Evolutionary conservation across 345 rosid species (phyloP).

Genomic region (Melaleuca quinquenervia): DNA sequence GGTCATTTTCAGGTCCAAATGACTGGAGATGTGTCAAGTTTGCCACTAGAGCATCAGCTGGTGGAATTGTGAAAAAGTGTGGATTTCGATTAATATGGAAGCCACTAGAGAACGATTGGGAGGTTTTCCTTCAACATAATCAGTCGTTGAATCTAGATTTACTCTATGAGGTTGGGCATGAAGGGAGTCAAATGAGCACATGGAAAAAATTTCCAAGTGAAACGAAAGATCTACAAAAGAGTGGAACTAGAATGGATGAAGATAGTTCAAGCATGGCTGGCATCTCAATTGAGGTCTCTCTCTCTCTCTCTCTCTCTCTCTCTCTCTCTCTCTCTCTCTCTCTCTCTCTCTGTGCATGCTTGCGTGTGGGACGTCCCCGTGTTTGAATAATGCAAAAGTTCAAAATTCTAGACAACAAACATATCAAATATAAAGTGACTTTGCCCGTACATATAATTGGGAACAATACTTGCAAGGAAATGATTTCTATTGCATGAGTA

Average conservation of each 20-base stretch:
- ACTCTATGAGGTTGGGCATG: background rate
- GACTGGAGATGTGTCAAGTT: too few relatives aligned
- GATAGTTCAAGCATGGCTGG: background rate
- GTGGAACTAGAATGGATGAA: background rate
- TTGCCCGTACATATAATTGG: too few relatives aligned
- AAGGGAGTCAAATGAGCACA: background rate
- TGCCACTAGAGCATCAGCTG: too few relatives aligned
- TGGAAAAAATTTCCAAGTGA: background rate
- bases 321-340: background rate
- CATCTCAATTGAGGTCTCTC: background rate
- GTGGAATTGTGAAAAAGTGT: background rate
- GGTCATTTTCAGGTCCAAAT: too few relatives aligned
- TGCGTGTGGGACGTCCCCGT: background rate
- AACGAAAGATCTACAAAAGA: background rate
- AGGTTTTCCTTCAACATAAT: background rate
- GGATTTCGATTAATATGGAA: background rate
- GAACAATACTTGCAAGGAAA: too few relatives aligned
- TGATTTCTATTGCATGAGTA: too few relatives aligned
- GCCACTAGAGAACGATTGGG: background rate
- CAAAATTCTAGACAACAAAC: background rate
- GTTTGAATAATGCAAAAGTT: background rate
- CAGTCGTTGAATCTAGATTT: background rate
- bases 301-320: background rate
- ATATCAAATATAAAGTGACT: background rate
- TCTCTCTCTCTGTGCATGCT: background rate